A percentile compares a stretch with the other conserved stretches of the same genome.
Evolutionary conservation across 495 filamentous ascomycete species (phyloP).

Genomic region (Penicillium mononematosum): DNA sequence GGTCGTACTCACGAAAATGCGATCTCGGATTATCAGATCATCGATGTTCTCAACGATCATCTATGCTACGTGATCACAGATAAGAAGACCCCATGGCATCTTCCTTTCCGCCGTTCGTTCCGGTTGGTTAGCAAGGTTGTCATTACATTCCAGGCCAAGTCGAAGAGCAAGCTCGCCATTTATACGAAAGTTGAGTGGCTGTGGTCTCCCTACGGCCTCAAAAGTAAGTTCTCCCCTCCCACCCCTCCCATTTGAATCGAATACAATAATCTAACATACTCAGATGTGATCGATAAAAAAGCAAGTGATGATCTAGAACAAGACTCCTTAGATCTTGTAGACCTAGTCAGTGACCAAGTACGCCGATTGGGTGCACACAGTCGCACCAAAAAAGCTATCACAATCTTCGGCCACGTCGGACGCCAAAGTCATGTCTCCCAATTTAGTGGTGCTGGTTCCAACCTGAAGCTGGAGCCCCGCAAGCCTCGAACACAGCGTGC

Average conservation of each 20-base stretch:
- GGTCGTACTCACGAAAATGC: slow-evolving; percentile 50
- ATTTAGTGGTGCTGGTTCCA: slow-evolving; percentile 50
- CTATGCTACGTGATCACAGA: slow-evolving; percentile 93
- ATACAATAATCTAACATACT: slow-evolving; percentile 13
- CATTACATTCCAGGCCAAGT: slow-evolving; percentile 89
- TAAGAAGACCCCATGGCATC: slow-evolving; percentile 84
- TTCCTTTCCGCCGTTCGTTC: slow-evolving; percentile 77
- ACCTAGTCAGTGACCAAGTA: slow-evolving; percentile 85
- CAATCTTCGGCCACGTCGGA: slow-evolving; percentile 86
- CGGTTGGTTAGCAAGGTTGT: slow-evolving; percentile 86
- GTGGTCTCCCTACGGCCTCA: slow-evolving; percentile 58
- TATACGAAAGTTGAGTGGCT: slow-evolving; percentile 87
- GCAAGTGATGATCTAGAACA: slow-evolving; percentile 77
- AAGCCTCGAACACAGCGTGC: slow-evolving; percentile 66
- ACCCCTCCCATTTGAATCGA: not conserved
- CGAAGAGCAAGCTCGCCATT: slow-evolving; percentile 85
- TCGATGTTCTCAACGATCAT: slow-evolving; percentile 91
- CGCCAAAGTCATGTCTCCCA: slow-evolving; percentile 65
- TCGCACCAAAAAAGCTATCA: slow-evolving; percentile 84
- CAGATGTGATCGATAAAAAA: slow-evolving; percentile 71
- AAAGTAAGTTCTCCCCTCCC: slow-evolving; percentile 45
- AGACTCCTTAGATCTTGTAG: slow-evolving; percentile 80
- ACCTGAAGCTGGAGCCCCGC: slow-evolving; percentile 40
- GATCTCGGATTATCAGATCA: slow-evolving; percentile 80
- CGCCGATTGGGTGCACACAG: slow-evolving; percentile 72